These are phyloP conservation scores for Nakaseomyces nivariensis DNA, from an alignment of 1,139 yeast genomes.

Conservation along the genomic window DNA sequence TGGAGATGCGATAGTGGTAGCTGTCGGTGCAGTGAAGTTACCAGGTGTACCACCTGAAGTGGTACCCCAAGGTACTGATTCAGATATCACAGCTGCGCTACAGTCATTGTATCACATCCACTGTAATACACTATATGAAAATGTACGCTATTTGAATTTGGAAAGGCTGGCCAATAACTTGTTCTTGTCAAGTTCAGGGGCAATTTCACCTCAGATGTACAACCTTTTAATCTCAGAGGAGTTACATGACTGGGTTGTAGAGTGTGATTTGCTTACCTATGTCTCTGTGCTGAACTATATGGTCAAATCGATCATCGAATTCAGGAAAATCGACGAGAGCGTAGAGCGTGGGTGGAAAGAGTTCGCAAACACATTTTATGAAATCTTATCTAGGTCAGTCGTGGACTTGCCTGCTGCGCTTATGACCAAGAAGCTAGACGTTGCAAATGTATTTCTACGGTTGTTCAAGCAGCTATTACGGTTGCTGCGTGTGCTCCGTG, in stretches of 20 bases:
- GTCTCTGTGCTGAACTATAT: conserved; percentile 20
- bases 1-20: background rate
- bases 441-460: background rate
- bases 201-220: conserved; percentile 52
- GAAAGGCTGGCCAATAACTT: conserved; percentile 46
- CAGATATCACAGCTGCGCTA: conserved; percentile 16
- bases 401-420: conserved; percentile 1
- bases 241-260: conserved; percentile 48
- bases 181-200: conserved; percentile 41
- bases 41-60: background rate
- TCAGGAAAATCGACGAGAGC: background rate
- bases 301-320: background rate
- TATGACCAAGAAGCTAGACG: conserved; percentile 1
- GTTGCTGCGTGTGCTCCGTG: background rate
- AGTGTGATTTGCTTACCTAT: conserved; percentile 54
- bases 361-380: conserved; percentile 1
- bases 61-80: conserved; percentile 7
- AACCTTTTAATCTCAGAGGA: conserved; percentile 43
- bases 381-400: background rate
- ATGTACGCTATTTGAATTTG: conserved; percentile 36
- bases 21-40: background rate
- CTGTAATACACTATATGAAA: conserved; percentile 16
- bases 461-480: conserved; percentile 1
- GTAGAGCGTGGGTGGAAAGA: background rate
- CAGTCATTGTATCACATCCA: conserved; percentile 16